Percentiles rank a stretch among this genome's conserved stretches.
These are phyloP conservation scores for Trichocladium uniseriatum DNA, from an alignment of 495 filamentous ascomycete species.

Conservation along the genomic window DNA sequence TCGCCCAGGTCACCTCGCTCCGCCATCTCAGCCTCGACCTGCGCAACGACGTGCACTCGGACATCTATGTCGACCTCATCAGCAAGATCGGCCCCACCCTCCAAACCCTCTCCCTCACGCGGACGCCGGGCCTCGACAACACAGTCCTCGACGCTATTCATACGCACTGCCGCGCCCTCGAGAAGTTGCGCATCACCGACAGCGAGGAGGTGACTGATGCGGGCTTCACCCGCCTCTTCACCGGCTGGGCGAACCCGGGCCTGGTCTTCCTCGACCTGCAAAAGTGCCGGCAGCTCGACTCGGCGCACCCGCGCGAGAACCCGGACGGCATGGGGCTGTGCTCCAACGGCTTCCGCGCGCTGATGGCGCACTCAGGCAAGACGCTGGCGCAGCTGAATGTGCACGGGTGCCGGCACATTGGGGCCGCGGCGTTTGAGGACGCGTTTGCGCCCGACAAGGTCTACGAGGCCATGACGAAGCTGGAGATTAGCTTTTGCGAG, in stretches of 20 bases:
- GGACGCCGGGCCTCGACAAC: constrained; percentile 50
- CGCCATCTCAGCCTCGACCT: constrained; percentile 65
- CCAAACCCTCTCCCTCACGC: constrained; percentile 61
- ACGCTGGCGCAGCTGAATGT: constrained; percentile 57
- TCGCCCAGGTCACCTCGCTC: constrained; percentile 50
- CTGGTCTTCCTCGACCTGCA: constrained; percentile 62
- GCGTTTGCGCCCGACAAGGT: constrained; percentile 51
- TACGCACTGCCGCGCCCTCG: constrained; percentile 52
- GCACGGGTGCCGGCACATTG: constrained; percentile 70
- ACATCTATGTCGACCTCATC: constrained; percentile 52
- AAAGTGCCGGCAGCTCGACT: constrained; percentile 64
- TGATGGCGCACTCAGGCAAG: constrained; percentile 76
- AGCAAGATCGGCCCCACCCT: constrained; percentile 49
- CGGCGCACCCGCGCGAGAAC: constrained; percentile 43
- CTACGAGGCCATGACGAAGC: constrained; percentile 56
- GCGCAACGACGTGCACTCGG: constrained; percentile 43
- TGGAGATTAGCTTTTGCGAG: constrained; percentile 73
- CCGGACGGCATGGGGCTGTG: constrained; percentile 60
- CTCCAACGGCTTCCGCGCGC: constrained; percentile 58
- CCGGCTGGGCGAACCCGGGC: constrained; percentile 59
- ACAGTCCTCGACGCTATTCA: constrained; percentile 56
- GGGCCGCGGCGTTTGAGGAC: constrained; percentile 53
- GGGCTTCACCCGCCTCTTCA: constrained; percentile 62
- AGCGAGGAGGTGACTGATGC: constrained; percentile 66
- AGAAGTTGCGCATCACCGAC: constrained; percentile 67